Conservation (phyloP, 78 protist species). For the slime mould (Dictyostelium discoideum) region dicty_2.7 NC_007090.3:4893001-4893500, state of each 20-base stretch:
- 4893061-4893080: constrained; percentile 10
- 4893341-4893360: neutral
- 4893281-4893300: constrained; percentile 39
- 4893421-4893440: constrained; percentile 76
- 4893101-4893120: constrained; percentile 24
- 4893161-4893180: constrained; percentile 37
- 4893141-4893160: constrained; percentile 58
- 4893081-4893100: constrained; percentile 1
- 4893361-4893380: neutral
- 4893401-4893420: constrained; percentile 28
- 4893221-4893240: constrained; percentile 53
- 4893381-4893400: constrained; percentile 23
- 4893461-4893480: constrained; percentile 19
- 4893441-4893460: neutral
- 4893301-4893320: constrained; percentile 28
- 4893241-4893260: neutral
- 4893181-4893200: neutral
- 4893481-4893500: constrained; percentile 15
- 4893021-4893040: constrained; percentile 29
- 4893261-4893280: neutral
- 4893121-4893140: constrained; percentile 51
- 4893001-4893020: neutral
- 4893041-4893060: neutral
- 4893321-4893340: constrained; percentile 18
- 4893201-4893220: constrained; percentile 26